Evolutionary conservation across 345 rosid genomes (phyloP).

Genomic region (Eucalyptus tenuipes): DNA sequence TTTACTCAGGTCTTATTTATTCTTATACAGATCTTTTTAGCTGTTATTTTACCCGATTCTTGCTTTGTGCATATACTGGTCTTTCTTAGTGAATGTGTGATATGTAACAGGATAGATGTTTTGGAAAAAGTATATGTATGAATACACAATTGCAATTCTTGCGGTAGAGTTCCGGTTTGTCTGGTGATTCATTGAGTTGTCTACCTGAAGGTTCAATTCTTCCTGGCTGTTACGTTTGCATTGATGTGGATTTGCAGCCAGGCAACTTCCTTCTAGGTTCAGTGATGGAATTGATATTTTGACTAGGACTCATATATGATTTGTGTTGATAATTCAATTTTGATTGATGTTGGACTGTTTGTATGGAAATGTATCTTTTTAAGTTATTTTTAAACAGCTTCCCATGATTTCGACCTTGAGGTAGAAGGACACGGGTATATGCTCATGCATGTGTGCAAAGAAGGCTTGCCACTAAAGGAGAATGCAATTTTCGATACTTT

Average conservation of each 20-base stretch:
- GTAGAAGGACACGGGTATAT: neutral
- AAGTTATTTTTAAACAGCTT: neutral
- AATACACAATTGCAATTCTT: neutral
- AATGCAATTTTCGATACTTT: neutral
- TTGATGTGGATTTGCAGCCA: neutral
- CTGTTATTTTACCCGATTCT: neutral
- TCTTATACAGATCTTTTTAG: neutral
- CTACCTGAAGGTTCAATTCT: neutral
- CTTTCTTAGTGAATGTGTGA: neutral
- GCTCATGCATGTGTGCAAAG: neutral
- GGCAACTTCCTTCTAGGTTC: neutral
- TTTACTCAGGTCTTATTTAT: conserved; percentile 71
- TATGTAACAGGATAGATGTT: neutral
- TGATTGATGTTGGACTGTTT: neutral
- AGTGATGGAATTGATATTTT: neutral
- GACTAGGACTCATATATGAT: neutral
- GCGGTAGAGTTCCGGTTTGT: neutral
- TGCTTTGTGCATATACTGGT: neutral
- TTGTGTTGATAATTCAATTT: neutral
- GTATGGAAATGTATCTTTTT: neutral
- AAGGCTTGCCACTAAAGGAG: neutral
- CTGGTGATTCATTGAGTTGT: neutral
- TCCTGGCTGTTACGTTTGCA: neutral
- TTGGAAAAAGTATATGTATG: neutral
- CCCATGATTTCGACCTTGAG: neutral